Percentiles rank a stretch among this genome's conserved stretches.
phyloP scores from a whole-genome alignment of 768 basidiomycete species.

The Tylopilus sp. region DNA sequence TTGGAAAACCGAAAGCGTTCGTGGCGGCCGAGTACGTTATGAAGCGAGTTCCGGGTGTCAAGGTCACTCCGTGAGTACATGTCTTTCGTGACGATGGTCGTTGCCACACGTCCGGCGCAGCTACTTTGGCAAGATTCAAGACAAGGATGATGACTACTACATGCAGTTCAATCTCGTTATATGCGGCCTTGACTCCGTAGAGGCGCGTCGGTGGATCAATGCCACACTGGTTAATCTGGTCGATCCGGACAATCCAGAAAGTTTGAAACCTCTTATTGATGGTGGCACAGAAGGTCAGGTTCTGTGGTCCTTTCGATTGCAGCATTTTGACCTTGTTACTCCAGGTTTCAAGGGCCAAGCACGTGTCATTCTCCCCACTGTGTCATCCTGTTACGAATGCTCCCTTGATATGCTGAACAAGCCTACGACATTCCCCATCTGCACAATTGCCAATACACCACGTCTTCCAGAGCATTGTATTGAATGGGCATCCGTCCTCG shows the following conservation, averaged over 20 bases:
- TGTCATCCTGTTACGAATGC: conserved; percentile 97
- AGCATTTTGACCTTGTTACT: neutral
- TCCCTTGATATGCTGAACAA: conserved; percentile 98
- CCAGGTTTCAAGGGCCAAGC: conserved; percentile 98
- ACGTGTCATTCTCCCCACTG: conserved; percentile 91
- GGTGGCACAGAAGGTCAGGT: conserved; percentile 92
- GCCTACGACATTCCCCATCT: conserved; percentile 94
- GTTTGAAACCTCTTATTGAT: conserved; percentile 94
- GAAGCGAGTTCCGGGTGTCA: conserved; percentile 94
- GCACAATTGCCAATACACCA: conserved; percentile 98
- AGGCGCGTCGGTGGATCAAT: conserved; percentile 98
- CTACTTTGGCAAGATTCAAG: conserved; percentile 97
- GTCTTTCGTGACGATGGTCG: neutral
- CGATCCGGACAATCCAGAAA: conserved; percentile 89
- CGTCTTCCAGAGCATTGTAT: conserved; percentile 98
- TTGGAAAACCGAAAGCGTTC: conserved; percentile 90
- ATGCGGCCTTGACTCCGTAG: conserved; percentile 95
- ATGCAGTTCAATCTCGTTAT: conserved; percentile 96
- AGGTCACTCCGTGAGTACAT: conserved; percentile 83
- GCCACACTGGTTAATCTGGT: conserved; percentile 95
- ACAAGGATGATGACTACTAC: conserved; percentile 94
- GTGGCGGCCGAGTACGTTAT: conserved; percentile 96
- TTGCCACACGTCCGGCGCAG: conserved; percentile 39
- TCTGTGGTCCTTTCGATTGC: neutral
- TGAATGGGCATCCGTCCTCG: conserved; percentile 98